These are phyloP conservation scores for Penicillium decumbens DNA, from an alignment of 2,329 filamentous ascomycete genomes.

Conservation along the genomic window DNA sequence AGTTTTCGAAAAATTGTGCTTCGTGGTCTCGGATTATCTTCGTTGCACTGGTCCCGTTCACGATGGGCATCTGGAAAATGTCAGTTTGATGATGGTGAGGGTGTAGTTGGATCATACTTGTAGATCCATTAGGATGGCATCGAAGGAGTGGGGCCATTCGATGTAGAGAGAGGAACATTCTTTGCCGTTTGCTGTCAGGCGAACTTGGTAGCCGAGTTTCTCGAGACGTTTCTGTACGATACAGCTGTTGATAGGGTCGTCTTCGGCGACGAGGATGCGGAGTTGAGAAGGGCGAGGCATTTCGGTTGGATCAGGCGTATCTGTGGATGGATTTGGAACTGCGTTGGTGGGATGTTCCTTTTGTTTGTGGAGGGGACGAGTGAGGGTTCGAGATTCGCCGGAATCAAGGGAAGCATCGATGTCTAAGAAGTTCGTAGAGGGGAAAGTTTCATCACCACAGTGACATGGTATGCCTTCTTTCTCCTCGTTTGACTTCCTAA, in stretches of 20 bases:
- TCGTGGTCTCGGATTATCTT: conserved; percentile 78
- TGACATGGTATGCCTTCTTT: conserved; percentile 3
- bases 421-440: conserved; percentile 4
- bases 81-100: too few species aligned
- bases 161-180: conserved; percentile 71
- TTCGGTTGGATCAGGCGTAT: not conserved
- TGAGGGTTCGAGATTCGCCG: conserved; percentile 12
- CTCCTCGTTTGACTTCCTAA: not conserved
- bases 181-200: conserved; percentile 74
- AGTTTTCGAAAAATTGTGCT: conserved; percentile 28
- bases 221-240: conserved; percentile 76
- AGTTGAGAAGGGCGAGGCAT: conserved; percentile 7
- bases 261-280: conserved; percentile 71
- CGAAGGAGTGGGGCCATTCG: conserved; percentile 60
- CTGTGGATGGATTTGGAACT: not conserved
- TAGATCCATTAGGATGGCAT: conserved; percentile 88
- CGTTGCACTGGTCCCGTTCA: conserved; percentile 75
- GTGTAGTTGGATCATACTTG: conserved; percentile 55
- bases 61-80: conserved; percentile 72
- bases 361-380: conserved; percentile 4
- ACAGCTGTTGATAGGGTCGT: conserved; percentile 81
- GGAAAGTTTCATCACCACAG: conserved; percentile 11
- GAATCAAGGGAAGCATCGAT: conserved; percentile 12
- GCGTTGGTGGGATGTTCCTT: not conserved
- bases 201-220: conserved; percentile 66